Base-by-base conservation (phyloP, 1,139 yeast genomes). In the Kluyveromyces marxianus region DNA sequence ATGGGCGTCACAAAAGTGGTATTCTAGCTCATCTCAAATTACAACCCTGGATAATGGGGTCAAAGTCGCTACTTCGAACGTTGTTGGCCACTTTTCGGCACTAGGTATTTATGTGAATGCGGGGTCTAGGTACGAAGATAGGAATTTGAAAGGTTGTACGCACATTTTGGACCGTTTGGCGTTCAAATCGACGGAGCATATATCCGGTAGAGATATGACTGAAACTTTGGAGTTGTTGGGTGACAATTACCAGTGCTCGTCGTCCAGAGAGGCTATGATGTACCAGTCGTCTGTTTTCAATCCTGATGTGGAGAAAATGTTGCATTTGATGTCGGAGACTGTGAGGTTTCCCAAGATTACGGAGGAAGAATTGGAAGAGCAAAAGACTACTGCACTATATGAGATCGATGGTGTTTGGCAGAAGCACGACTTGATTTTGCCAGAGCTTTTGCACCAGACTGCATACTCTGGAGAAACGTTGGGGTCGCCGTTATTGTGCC, bases 231-330 rank as follows among this genome's bases (percentile, higher is more conserved):
- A 88, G 46, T 72, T 79, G 44, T 68, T 92, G 46, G 98, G 98
- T 38, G 98, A 98, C 8, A 92, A 90, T 65, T 89, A 85, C 66
- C 90, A 88, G 80, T 86, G 96, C 60, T 83, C 96, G 1, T 87
- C 96, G 1, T 87, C 95, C 29, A 75, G 98, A 60, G 98, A 92
- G 63, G 78, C 94, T 4, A 76, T 92, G 71, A 79, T 92, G 69
- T 92, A 92, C 65, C 97, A 92, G 65, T 95, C 97, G 2, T 83
- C 96, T 1, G 96, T 89, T 1, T 92, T 92, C 71, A 89, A 90
- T 62, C 68, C 76, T 45, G 96, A 90, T 60, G 81, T 84, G n/a
- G 94, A 81, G 39, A 71, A 73, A 53, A 89, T 94, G 96, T 79
- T 87, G 55, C 77, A 76, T 39, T 71, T 88, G 44, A 71, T 92